These are phyloP conservation scores for Ananas comosus DNA, from an alignment of 176 grass and related monocot species.

Conservation along the genomic window DNA sequence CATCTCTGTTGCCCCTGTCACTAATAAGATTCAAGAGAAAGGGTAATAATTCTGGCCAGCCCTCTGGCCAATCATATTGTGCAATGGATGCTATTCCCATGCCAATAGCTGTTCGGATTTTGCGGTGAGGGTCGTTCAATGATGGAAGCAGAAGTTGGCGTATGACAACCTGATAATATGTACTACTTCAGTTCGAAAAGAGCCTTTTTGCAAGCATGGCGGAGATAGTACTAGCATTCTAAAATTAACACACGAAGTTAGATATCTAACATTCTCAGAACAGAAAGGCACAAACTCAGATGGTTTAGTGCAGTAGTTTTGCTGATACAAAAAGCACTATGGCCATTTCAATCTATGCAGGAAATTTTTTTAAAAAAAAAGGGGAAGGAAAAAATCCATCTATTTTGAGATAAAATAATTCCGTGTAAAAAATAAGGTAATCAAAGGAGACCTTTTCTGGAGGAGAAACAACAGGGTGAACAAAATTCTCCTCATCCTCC, in stretches of 20 bases:
- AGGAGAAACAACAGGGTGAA: slow-evolving; percentile 63
- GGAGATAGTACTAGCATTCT: background rate
- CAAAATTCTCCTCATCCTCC: slow-evolving; percentile 81
- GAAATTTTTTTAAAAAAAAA: background rate
- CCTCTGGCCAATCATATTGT: slow-evolving; percentile 92
- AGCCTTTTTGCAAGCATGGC: no score
- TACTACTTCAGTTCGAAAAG: background rate
- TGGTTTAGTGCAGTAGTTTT: background rate
- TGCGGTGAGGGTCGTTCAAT: slow-evolving; percentile 73
- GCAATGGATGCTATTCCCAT: slow-evolving; percentile 88
- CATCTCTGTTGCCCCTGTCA: slow-evolving; percentile 58
- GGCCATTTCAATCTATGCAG: background rate
- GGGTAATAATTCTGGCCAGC: slow-evolving; percentile 85
- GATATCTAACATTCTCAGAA: background rate
- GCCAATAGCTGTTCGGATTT: slow-evolving; percentile 83
- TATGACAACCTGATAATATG: slow-evolving; percentile 47
- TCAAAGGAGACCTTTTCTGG: slow-evolving; percentile 61
- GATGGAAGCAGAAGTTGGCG: slow-evolving; percentile 71
- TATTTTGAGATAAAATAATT: background rate
- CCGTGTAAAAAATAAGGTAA: background rate
- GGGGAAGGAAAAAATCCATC: background rate
- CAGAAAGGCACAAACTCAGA: background rate
- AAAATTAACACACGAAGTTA: background rate
- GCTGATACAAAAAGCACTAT: background rate
- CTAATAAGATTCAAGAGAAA: slow-evolving; percentile 81